These are phyloP conservation scores for Cubamyces sp. DNA, from an alignment of 768 basidiomycete species.

Conservation along the genomic window DNA sequence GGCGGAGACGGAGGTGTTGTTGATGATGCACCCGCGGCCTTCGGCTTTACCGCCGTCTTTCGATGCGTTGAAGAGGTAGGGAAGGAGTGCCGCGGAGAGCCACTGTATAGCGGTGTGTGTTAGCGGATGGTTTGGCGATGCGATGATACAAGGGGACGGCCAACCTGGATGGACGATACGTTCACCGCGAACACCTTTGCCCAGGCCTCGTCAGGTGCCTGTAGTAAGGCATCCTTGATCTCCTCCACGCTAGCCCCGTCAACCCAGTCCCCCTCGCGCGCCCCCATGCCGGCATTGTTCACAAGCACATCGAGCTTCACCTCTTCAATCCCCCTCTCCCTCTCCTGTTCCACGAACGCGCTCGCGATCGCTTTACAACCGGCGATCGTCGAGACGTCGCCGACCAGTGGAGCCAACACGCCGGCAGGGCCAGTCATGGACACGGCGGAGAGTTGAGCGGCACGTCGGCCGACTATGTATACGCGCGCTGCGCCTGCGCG, in stretches of 20 bases:
- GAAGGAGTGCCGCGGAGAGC: slow-evolving; percentile 24
- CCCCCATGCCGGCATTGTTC: slow-evolving; percentile 20
- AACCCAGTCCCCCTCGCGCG: slow-evolving; percentile 18
- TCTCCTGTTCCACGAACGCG: slow-evolving; percentile 16
- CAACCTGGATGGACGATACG: slow-evolving; percentile 19
- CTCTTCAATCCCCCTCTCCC: not conserved
- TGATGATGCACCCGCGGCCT: slow-evolving; percentile 25
- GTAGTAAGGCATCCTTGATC: slow-evolving; percentile 20
- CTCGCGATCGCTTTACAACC: slow-evolving; percentile 18
- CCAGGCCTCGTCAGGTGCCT: slow-evolving; percentile 24
- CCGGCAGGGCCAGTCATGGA: not conserved
- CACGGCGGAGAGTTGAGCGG: slow-evolving; percentile 6
- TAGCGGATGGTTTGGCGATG: not conserved
- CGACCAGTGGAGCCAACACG: slow-evolving; percentile 18
- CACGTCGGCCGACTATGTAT: slow-evolving; percentile 27
- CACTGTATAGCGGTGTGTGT: slow-evolving; percentile 5
- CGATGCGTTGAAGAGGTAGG: slow-evolving; percentile 20
- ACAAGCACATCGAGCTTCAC: slow-evolving; percentile 19
- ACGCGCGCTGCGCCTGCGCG: slow-evolving; percentile 21
- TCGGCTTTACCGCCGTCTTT: slow-evolving; percentile 15
- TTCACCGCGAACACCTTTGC: slow-evolving; percentile 23
- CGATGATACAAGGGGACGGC: not conserved
- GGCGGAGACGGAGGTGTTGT: slow-evolving; percentile 27
- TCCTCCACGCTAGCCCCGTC: slow-evolving; percentile 15
- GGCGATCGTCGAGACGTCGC: slow-evolving; percentile 22